phyloP scores from a whole-genome alignment of 164 flowering plant species.

The Vitis labrusca region DNA sequence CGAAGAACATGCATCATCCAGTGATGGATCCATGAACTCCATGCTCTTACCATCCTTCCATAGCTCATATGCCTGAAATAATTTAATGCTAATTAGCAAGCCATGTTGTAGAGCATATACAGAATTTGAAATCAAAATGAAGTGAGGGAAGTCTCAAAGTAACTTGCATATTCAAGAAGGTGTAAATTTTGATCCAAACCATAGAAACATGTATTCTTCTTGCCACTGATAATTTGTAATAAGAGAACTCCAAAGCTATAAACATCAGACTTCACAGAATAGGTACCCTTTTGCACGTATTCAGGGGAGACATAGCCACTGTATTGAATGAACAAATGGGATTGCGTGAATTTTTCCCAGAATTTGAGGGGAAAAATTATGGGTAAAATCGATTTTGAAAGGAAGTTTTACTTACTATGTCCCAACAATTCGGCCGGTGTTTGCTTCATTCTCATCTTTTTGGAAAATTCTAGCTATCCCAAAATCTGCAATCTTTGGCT shows the following conservation, averaged over 20 bases:
- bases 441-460: slow-evolving; percentile 20
- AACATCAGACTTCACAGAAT: slow-evolving; percentile 29
- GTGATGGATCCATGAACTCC: slow-evolving; percentile 27
- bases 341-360: too few relatives aligned
- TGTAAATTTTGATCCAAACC: slow-evolving; percentile 10
- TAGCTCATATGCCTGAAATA: slow-evolving; percentile 23
- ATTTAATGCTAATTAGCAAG: not conserved
- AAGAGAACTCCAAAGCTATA: slow-evolving; percentile 40
- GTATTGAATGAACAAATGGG: slow-evolving; percentile 3
- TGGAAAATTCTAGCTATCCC: slow-evolving; percentile 29
- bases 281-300: slow-evolving; percentile 20
- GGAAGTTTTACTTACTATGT: slow-evolving; percentile 24
- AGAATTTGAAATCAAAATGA: too few relatives aligned
- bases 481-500: slow-evolving; percentile 34
- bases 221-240: slow-evolving; percentile 32
- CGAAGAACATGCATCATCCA: slow-evolving; percentile 18
- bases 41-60: slow-evolving; percentile 27
- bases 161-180: slow-evolving; percentile 31
- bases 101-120: too few relatives aligned
- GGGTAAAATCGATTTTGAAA: not conserved
- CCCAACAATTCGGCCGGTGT: slow-evolving; percentile 27
- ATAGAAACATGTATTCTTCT: slow-evolving; percentile 14
- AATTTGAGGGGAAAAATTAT: not conserved
- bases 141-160: not conserved
- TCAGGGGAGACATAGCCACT: slow-evolving; percentile 41